Evolutionary conservation across 2,329 filamentous ascomycete genomes (phyloP).

Genomic region (Annulohypoxylon truncatum): DNA sequence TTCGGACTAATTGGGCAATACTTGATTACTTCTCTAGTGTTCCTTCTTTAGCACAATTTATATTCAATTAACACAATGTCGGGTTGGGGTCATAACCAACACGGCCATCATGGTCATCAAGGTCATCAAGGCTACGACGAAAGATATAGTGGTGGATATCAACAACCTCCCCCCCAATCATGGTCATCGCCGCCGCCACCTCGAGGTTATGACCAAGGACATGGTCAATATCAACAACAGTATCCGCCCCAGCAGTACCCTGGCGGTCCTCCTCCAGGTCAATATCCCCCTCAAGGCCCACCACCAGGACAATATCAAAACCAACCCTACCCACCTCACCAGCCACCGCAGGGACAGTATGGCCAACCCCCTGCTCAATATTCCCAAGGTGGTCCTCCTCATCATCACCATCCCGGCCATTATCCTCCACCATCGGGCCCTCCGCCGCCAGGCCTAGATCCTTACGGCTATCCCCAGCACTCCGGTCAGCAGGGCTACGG

Average conservation of each 20-base stretch:
- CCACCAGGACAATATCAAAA: conserved; percentile 40
- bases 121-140: conserved; percentile 45
- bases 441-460: conserved; percentile 58
- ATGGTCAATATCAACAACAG: conserved; percentile 44
- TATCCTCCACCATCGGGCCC: conserved; percentile 50
- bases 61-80: conserved; percentile 43
- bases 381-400: conserved; percentile 37
- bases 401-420: conserved; percentile 36
- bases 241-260: conserved; percentile 2
- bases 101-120: background rate
- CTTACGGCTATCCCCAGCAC: conserved; percentile 60
- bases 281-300: conserved; percentile 49
- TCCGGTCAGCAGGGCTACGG: conserved; percentile 46
- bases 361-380: conserved; percentile 46
- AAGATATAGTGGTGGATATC: conserved; percentile 30
- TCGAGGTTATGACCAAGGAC: conserved; percentile 51
- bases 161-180: conserved; percentile 29
- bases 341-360: conserved; percentile 47
- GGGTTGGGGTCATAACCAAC: conserved; percentile 51
- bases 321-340: conserved; percentile 33
- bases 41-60: background rate
- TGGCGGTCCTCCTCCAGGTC: conserved; percentile 48
- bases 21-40: background rate
- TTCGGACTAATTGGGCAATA: background rate
- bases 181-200: conserved; percentile 39